Evolutionary conservation across 108 stramenopile genomes (phyloP), one percentile per base, ranked within the genome.

Genomic region (Aureococcus anophagefferens): DNA sequence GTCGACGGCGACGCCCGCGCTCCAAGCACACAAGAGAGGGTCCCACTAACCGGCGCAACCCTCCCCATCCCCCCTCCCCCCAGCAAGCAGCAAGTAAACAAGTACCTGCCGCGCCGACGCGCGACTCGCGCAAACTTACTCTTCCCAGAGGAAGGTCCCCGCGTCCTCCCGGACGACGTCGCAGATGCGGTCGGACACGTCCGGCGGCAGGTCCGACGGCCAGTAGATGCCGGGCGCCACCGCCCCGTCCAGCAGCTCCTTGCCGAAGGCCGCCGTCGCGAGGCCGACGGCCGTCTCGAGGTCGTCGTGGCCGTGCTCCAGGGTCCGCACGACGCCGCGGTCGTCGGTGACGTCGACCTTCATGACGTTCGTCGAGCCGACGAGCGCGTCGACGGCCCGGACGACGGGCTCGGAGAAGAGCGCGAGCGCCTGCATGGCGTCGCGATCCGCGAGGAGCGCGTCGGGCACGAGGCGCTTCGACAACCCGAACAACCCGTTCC

Each of bases 341-440:
- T 34, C 64, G 11, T 29, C 68, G 76, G 51, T 82, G 14, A n/a
- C 80, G 73, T 89, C 88, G 66, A 75, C 75, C 9, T 85, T 80
- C 85, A 89, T 89, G 0, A 84, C 88, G 68, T 89, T 89, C n/a
- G 88, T 90, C 16, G 89, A 86, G n/a, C 92, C 92, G 21, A 88
- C 92, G 46, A 93, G 83, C 33, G 72, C 79, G 69, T 93, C 92
- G 11, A 93, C 92, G 13, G 89, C 33, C 37, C 92, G 89, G 36
- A 93, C 86, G 63, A 93, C 89, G 33, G 92, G 92, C 44, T 84
- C 76, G 0, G 86, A 87, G 78, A 93, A 93, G 5, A 90, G 36
- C 7, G 88, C 80, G 36, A 93, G 80, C 18, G 79, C 80, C 25
- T 82, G 83, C 90, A 90, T 90, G 0, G 87, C 62, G 33, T 81